Percentiles rank a stretch among this genome's conserved stretches.
Conservation (phyloP, 1,139 yeast genomes). For the Yamadazyma taylorii region DNA sequence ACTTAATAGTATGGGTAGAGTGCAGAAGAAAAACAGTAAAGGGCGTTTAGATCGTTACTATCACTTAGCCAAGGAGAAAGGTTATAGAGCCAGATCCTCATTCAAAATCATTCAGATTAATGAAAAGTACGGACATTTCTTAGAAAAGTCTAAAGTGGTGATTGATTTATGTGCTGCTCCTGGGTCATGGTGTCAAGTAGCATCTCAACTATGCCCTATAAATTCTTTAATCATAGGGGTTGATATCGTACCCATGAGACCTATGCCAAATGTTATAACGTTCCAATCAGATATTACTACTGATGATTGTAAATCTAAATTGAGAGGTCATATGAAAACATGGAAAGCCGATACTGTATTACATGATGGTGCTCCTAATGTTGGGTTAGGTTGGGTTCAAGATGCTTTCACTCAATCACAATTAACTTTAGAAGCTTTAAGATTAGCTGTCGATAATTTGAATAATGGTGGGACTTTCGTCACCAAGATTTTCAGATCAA, state of each 20-base stretch:
- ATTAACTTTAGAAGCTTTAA: slow-evolving; percentile 87
- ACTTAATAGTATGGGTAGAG: slow-evolving; percentile 67
- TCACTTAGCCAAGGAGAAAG: slow-evolving; percentile 94
- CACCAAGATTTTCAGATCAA: slow-evolving; percentile 94
- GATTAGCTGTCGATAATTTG: slow-evolving; percentile 92
- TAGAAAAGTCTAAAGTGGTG: slow-evolving; percentile 94
- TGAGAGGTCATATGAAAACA: slow-evolving; percentile 94
- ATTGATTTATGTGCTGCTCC: slow-evolving; percentile 99
- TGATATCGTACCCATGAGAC: slow-evolving; percentile 94
- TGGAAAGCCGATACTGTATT: slow-evolving; percentile 98
- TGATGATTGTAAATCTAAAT: slow-evolving; percentile 91
- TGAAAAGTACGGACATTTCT: slow-evolving; percentile 93
- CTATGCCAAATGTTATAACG: slow-evolving; percentile 89
- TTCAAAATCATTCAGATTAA: slow-evolving; percentile 93
- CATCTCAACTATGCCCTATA: slow-evolving; percentile 87
- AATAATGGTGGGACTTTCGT: slow-evolving; percentile 94
- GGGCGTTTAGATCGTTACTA: slow-evolving; percentile 99
- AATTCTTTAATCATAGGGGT: slow-evolving; percentile 95
- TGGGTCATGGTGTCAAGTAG: slow-evolving; percentile 99
- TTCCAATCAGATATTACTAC: slow-evolving; percentile 97
- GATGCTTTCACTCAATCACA: slow-evolving; percentile 99
- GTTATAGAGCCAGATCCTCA: slow-evolving; percentile 98
- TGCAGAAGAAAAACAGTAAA: slow-evolving; percentile 94
- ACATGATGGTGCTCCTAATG: slow-evolving; percentile 99
- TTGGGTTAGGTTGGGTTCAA: slow-evolving; percentile 98